Conservation (phyloP, 768 basidiomycete species). For the Cantharellus anzutake region DNA sequence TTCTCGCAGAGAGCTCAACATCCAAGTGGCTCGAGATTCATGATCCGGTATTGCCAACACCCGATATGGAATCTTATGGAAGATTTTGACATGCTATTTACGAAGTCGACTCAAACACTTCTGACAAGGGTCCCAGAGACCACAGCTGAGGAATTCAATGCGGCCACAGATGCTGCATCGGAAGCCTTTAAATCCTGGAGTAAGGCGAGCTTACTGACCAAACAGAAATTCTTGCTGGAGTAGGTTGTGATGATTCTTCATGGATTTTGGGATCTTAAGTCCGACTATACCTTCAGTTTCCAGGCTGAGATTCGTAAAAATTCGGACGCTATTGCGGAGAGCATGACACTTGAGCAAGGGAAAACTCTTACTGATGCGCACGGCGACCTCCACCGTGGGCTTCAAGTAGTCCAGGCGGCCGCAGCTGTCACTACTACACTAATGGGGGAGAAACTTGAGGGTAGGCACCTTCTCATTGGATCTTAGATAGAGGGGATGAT, state of each 20-base stretch:
- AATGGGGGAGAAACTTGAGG: slow-evolving; percentile 82
- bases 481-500: neutral
- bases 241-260: slow-evolving; percentile 21
- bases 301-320: slow-evolving; percentile 76
- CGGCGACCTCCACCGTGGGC: slow-evolving; percentile 81
- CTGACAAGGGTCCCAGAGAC: slow-evolving; percentile 85
- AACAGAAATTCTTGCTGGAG: slow-evolving; percentile 83
- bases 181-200: slow-evolving; percentile 84
- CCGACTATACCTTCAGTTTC: slow-evolving; percentile 30
- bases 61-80: neutral
- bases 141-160: slow-evolving; percentile 56
- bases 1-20: slow-evolving; percentile 39
- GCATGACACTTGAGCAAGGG: slow-evolving; percentile 89
- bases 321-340: slow-evolving; percentile 66
- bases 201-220: slow-evolving; percentile 58
- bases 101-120: slow-evolving; percentile 74
- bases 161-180: slow-evolving; percentile 67
- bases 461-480: neutral
- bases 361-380: slow-evolving; percentile 90
- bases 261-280: neutral
- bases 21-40: slow-evolving; percentile 68
- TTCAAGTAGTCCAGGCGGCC: slow-evolving; percentile 75
- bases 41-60: slow-evolving; percentile 47
- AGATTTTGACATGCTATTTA: neutral
- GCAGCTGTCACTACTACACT: slow-evolving; percentile 65